Percentiles rank a stretch among this genome's conserved stretches.
Conservation (phyloP, 495 filamentous ascomycete genomes). For the Trichoderma reesei region DNA sequence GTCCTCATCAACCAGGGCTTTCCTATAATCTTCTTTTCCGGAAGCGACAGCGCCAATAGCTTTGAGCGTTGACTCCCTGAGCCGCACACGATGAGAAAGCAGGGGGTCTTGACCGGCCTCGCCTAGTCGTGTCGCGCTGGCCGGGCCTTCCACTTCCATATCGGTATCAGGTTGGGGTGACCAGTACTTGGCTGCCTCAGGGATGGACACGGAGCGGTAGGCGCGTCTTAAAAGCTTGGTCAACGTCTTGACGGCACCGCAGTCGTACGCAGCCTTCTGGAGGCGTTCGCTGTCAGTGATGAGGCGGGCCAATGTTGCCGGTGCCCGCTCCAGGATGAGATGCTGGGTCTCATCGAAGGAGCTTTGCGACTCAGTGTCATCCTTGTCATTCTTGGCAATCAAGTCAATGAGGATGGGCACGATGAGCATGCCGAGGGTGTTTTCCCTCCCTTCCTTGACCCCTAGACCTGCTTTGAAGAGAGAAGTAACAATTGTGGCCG, state of each 20-base stretch:
- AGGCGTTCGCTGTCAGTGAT: conserved; percentile 65
- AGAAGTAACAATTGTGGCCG: conserved; percentile 69
- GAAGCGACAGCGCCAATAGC: conserved; percentile 69
- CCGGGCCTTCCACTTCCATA: conserved; percentile 14
- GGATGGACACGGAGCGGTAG: conserved; percentile 39
- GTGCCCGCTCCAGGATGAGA: conserved; percentile 57
- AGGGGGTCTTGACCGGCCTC: conserved; percentile 50
- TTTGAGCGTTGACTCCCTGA: conserved; percentile 67
- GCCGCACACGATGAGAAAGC: conserved; percentile 62
- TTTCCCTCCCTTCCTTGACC: conserved; percentile 48
- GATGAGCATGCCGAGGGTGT: conserved; percentile 53
- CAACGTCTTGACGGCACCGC: conserved; percentile 59
- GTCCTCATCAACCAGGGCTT: conserved; percentile 70
- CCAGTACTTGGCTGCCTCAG: conserved; percentile 33
- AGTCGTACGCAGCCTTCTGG: conserved; percentile 76
- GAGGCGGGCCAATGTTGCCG: conserved; percentile 64
- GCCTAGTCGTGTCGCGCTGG: conserved; percentile 40
- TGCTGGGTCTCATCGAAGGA: conserved; percentile 27
- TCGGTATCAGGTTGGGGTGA: conserved; percentile 24
- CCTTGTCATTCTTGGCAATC: conserved; percentile 48
- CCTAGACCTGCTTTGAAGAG: conserved; percentile 61
- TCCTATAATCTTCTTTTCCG: conserved; percentile 77
- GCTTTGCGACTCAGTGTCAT: conserved; percentile 26
- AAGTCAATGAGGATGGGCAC: conserved; percentile 64
- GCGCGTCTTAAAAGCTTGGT: conserved; percentile 66